Conservation (phyloP, 495 filamentous ascomycete genomes). For the Chaetomium cochliodes region DNA sequence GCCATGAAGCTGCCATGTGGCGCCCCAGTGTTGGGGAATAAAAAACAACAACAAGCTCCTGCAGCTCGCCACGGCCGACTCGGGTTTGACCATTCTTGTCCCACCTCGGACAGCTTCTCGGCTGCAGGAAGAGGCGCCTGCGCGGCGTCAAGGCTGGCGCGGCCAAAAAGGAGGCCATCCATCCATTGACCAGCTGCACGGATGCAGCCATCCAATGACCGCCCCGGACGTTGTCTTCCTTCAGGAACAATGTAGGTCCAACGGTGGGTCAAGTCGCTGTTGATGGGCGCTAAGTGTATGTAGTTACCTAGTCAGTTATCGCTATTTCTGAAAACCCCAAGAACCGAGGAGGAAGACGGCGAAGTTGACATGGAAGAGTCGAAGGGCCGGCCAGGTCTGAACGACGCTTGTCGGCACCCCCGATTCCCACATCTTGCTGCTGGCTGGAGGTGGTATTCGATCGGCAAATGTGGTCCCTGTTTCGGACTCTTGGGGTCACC, state of each 20-base stretch:
- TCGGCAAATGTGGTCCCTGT: slow-evolving; percentile 19
- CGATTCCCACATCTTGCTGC: background rate
- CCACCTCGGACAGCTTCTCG: slow-evolving; percentile 5
- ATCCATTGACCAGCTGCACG: background rate
- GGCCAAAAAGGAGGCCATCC: background rate
- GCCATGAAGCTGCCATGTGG: slow-evolving; percentile 13
- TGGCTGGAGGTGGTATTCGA: slow-evolving; percentile 8
- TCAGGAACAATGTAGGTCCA: background rate
- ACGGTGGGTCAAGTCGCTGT: background rate
- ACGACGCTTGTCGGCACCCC: slow-evolving; percentile 1
- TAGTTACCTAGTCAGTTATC: no score
- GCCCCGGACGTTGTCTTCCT: slow-evolving; percentile 1
- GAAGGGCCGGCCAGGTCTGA: background rate
- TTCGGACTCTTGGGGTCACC: slow-evolving; percentile 18
- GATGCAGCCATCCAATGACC: slow-evolving; percentile 15
- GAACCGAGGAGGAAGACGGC: background rate
- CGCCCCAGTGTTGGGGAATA: background rate
- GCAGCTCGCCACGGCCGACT: background rate
- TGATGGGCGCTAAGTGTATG: background rate
- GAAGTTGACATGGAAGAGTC: background rate
- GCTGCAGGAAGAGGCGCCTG: slow-evolving; percentile 11
- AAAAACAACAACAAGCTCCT: background rate
- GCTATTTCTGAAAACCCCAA: background rate
- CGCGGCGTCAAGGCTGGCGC: slow-evolving; percentile 7
- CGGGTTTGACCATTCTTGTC: slow-evolving; percentile 1